Percentiles rank a stretch among this genome's conserved stretches.
Evolutionary conservation across 495 filamentous ascomycete species (phyloP).

Genomic region (Staphylotrichum tortipilum): DNA sequence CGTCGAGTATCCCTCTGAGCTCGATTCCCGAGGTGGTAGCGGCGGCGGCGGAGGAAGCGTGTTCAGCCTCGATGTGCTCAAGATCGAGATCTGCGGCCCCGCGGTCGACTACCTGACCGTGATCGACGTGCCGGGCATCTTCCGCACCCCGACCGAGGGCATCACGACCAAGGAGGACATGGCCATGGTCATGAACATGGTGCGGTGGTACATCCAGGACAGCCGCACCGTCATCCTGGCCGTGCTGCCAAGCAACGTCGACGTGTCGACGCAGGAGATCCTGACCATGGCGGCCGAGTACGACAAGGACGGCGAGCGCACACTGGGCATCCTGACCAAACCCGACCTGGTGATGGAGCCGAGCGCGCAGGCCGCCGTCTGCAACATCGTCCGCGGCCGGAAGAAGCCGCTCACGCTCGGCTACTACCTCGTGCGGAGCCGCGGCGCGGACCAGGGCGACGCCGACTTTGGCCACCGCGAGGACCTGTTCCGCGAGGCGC

Average conservation of each 20-base stretch:
- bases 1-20: not conserved
- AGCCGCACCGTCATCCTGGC: slow-evolving; percentile 48
- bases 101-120: slow-evolving; percentile 48
- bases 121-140: slow-evolving; percentile 58
- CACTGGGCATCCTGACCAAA: slow-evolving; percentile 53
- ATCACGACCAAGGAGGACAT: slow-evolving; percentile 43
- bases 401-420: slow-evolving; percentile 40
- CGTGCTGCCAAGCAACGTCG: slow-evolving; percentile 51
- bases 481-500: slow-evolving; percentile 19
- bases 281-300: slow-evolving; percentile 42
- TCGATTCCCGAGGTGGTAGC: too few species aligned
- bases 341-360: slow-evolving; percentile 48
- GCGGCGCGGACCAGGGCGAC: slow-evolving; percentile 25
- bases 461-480: slow-evolving; percentile 19
- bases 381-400: slow-evolving; percentile 39
- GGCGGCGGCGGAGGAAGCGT: too few species aligned
- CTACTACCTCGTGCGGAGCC: slow-evolving; percentile 50
- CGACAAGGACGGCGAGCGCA: slow-evolving; percentile 44
- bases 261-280: slow-evolving; percentile 55
- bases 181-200: slow-evolving; percentile 45
- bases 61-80: slow-evolving; percentile 47
- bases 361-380: slow-evolving; percentile 33
- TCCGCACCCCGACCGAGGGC: slow-evolving; percentile 43
- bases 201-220: slow-evolving; percentile 37
- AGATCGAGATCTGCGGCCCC: slow-evolving; percentile 49